phyloP scores from a whole-genome alignment of 1,139 yeast genomes.

The Debaryomycetaceae sp. region DNA sequence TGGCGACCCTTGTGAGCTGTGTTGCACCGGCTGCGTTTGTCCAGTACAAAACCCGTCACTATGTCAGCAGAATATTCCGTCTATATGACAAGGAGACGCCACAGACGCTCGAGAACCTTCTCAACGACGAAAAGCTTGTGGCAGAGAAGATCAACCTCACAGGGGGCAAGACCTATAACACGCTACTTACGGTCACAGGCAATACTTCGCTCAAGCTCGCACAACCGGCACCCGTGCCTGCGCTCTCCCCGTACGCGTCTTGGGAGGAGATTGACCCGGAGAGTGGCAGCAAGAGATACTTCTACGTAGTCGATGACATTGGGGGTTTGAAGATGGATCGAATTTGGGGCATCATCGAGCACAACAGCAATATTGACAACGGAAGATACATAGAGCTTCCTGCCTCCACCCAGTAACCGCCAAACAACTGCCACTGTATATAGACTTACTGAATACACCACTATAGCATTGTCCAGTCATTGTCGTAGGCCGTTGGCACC shows the following conservation, averaged over 20 bases:
- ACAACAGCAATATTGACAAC: slow-evolving; percentile 59
- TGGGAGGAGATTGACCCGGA: slow-evolving; percentile 50
- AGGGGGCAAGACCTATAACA: slow-evolving; percentile 66
- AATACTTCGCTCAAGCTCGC: slow-evolving; percentile 39
- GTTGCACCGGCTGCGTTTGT: slow-evolving; percentile 48
- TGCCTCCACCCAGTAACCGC: neutral
- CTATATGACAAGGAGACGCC: slow-evolving; percentile 61
- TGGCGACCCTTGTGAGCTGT: slow-evolving; percentile 35
- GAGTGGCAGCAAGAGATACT: slow-evolving; percentile 33
- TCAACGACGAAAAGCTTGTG: slow-evolving; percentile 60
- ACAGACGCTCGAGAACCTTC: slow-evolving; percentile 62
- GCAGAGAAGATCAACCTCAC: slow-evolving; percentile 64
- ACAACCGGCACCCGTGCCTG: slow-evolving; percentile 19
- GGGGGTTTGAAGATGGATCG: slow-evolving; percentile 86
- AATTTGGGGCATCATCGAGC: slow-evolving; percentile 75
- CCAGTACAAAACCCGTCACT: slow-evolving; percentile 59
- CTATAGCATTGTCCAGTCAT: neutral
- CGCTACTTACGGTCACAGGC: slow-evolving; percentile 49
- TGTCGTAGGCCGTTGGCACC: neutral
- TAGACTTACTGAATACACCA: neutral
- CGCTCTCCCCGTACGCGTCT: slow-evolving; percentile 54
- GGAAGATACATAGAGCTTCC: slow-evolving; percentile 48
- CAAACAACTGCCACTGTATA: neutral
- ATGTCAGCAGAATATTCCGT: slow-evolving; percentile 70
- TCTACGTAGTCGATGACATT: slow-evolving; percentile 66